A percentile compares a stretch with the other conserved stretches of the same genome.
Evolutionary conservation across 83 land plant species (phyloP).

Genomic region (Picea abies): DNA sequence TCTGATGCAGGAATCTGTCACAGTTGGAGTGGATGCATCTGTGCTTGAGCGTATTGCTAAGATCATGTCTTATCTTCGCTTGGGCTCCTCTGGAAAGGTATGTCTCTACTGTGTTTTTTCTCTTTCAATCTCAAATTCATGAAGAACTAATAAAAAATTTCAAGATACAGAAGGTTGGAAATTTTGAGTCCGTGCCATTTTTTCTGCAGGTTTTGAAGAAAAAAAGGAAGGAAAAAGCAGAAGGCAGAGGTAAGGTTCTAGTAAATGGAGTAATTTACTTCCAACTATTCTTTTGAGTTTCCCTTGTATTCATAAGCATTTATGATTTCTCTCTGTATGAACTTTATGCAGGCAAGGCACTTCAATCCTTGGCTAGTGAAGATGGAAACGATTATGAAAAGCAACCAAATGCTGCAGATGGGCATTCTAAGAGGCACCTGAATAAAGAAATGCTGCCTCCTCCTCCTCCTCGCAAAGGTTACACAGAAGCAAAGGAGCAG

Average conservation of each 20-base stretch:
- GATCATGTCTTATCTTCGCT: conserved; percentile 96
- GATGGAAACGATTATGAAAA: conserved; percentile 52
- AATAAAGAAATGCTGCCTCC: conserved; percentile 67
- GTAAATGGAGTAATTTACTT: background rate
- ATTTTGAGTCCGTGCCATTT: background rate
- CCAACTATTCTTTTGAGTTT: conserved; percentile 4
- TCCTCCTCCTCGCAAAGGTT: conserved; percentile 60
- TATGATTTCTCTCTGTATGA: background rate
- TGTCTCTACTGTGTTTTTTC: background rate
- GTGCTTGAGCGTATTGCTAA: conserved; percentile 96
- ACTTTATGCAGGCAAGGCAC: conserved; percentile 29
- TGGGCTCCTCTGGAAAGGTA: conserved; percentile 96
- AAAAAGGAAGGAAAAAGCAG: conserved; percentile 87
- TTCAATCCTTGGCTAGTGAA: conserved; percentile 33
- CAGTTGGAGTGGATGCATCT: conserved; percentile 93
- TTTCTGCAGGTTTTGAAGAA: conserved; percentile 77
- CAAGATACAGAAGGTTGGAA: background rate
- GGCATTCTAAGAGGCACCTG: conserved; percentile 34
- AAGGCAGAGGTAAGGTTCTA: conserved; percentile 20
- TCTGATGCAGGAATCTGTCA: conserved; percentile 83
- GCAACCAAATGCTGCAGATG: conserved; percentile 34
- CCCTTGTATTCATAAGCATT: background rate
- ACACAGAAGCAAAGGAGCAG: conserved; percentile 36
- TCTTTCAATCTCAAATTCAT: background rate
- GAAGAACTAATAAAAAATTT: background rate